phyloP scores from a whole-genome alignment of 176 grass and related monocot species.

The barley (Hordeum vulgare) region MorexV3_pseudomolecules_assembly NC_058520.1:283775870-283776369 shows the following conservation, averaged over 20 bases:
- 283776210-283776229: constrained; percentile 98
- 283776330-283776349: constrained; percentile 18
- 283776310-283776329: constrained; percentile 27
- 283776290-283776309: constrained; percentile 50
- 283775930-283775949: background rate
- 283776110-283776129: constrained; percentile 8
- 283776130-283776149: background rate
- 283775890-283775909: background rate
- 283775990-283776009: constrained; percentile 83
- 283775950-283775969: background rate
- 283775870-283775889: background rate
- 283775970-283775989: background rate
- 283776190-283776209: constrained; percentile 61
- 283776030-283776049: constrained; percentile 69
- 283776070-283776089: constrained; percentile 9
- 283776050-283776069: constrained; percentile 48
- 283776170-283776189: constrained; percentile 37
- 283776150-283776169: constrained; percentile 40
- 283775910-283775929: background rate
- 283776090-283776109: background rate
- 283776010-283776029: constrained; percentile 74
- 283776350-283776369: constrained; percentile 34
- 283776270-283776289: constrained; percentile 20
- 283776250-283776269: constrained; percentile 6
- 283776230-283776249: constrained; percentile 41